Conservation (phyloP, 1,139 yeast species). For the Saccharomyces hybrid region DNA sequence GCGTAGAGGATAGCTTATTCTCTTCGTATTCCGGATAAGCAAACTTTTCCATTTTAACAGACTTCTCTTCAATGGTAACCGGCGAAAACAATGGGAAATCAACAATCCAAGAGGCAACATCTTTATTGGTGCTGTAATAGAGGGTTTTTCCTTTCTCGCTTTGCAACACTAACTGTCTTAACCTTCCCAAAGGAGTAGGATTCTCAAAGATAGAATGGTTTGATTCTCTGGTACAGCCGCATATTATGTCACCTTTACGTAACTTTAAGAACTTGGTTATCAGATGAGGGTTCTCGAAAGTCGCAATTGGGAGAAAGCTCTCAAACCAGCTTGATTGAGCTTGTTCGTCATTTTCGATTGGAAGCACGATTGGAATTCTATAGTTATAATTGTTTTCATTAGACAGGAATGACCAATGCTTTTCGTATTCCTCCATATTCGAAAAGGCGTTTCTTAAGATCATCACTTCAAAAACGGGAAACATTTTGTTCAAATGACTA, state of each 20-base stretch:
- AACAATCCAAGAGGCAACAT: constrained; percentile 75
- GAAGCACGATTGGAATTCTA: constrained; percentile 53
- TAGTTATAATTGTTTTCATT: constrained; percentile 44
- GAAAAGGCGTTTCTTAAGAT: constrained; percentile 48
- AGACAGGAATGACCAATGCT: constrained; percentile 36
- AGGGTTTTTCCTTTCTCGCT: constrained; percentile 33
- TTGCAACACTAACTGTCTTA: constrained; percentile 65
- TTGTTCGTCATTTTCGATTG: constrained; percentile 38
- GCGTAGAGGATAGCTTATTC: constrained; percentile 57
- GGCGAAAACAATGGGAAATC: constrained; percentile 91
- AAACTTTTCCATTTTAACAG: constrained; percentile 13
- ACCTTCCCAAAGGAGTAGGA: constrained; percentile 88
- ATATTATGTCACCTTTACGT: constrained; percentile 63
- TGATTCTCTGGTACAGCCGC: constrained; percentile 61
- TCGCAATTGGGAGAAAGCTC: constrained; percentile 32
- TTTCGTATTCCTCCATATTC: constrained; percentile 28
- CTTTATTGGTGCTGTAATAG: constrained; percentile 20
- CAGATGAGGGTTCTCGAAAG: constrained; percentile 30
- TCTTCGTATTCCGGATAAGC: constrained; percentile 57
- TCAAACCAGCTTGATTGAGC: constrained; percentile 39
- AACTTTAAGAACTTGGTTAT: constrained; percentile 38
- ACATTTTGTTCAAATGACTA: constrained; percentile 33
- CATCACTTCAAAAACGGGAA: constrained; percentile 65
- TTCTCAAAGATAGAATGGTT: constrained; percentile 60
- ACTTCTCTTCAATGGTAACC: constrained; percentile 34